Evolutionary conservation across 2,329 filamentous ascomycete genomes (phyloP), one percentile per base, ranked within the genome.

Genomic region (Phaeosphaeriaceae sp.): DNA sequence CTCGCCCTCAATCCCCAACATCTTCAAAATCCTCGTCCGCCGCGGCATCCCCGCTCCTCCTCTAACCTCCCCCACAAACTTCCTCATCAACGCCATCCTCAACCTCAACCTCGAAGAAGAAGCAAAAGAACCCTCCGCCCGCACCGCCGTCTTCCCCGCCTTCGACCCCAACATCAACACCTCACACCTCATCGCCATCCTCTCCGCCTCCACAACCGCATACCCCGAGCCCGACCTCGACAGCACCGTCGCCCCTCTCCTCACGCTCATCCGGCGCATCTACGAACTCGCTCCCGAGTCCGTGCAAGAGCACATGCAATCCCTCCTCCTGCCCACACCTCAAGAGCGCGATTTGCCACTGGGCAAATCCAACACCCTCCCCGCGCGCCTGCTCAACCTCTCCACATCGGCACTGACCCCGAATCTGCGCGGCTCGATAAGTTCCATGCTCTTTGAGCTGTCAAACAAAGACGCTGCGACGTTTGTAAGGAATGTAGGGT

Each of bases 401-500:
- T 92, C 91, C 2, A 91, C 89, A 5, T 91, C 91, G 15, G 86
- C 93, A 0, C 78, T 87, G 45, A 85, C 91, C 0, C 87, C 91
- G 0, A 88, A 89, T 41, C 81, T 97, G 2, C 87, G 92, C 19
- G 88, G 91, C 48, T 86, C 87, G 19, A 89, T 96, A 52, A 91
- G 91, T 0, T 84, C 89, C 27, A 83, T 99, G 22, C 85, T 97
- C 60, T 99, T 96, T 74, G 91, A 96, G 63, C 83, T 98, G 25
- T 97, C 93, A 0, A 90, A 89, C 63, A 91, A 89, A 67, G 89
- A 97, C 68, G 86, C 93, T 0, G 85, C 85, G 17, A 90, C 84
- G 27, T 95, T 97, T 70, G 91, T 98, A 0, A 85, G 91, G 51
- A 97, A 97, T 66, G 91, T 99, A 13, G 95, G 95, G 0, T 99